Evolutionary conservation across 2,329 filamentous ascomycete species (phyloP), one percentile per base, ranked within the genome.

Genomic region (Talaromyces sp.): DNA sequence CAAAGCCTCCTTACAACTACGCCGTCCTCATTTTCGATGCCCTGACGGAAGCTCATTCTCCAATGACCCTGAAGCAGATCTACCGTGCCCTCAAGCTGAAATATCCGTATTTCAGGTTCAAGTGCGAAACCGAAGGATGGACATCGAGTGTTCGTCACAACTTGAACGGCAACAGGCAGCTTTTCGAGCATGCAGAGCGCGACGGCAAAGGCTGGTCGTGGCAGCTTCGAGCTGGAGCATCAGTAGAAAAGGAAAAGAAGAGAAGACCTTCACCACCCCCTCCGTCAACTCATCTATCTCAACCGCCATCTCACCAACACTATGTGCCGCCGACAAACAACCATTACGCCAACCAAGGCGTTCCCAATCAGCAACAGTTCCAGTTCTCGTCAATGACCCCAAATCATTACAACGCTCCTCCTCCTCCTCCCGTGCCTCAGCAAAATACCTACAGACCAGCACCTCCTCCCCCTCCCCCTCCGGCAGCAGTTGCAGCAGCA

Each of bases 91-190:
- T 88, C 60, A 84, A 86, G 70, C 77, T 84, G 66, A 85, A 85
- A 64, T 88, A 85, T 67, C 85, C 85, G 0, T 88, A 84, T 68
- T 81, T 81, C 68, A 78, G 78, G 68, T 88, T 84, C 76, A 85
- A 85, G 68, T 86, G 86, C 69, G 83, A 82, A 59, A 87, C 85
- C 0, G 81, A 82, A 65, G 86, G 86, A 15, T 88, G 86, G 86
- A 85, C 87, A 63, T 87, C 84, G 36, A 87, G 85, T 76, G 85
- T 88, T 42, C 81, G 86, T 36, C 86, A 88, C 70, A 88, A 88
- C 62, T 76, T 88, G 53, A 80, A 72, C 75, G 83, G 69, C 75
- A 87, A 77, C 76, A 83, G 72, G 69, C 83, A 74, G 76, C 80
- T 73, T 55, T 88, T 88, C 68, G 80, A 82, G 70, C 85, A 86